Evolutionary conservation across 371 early-diverging fungal species (phyloP), one percentile per base, ranked within the genome.

Genomic region (Umbelopsis sp.): DNA sequence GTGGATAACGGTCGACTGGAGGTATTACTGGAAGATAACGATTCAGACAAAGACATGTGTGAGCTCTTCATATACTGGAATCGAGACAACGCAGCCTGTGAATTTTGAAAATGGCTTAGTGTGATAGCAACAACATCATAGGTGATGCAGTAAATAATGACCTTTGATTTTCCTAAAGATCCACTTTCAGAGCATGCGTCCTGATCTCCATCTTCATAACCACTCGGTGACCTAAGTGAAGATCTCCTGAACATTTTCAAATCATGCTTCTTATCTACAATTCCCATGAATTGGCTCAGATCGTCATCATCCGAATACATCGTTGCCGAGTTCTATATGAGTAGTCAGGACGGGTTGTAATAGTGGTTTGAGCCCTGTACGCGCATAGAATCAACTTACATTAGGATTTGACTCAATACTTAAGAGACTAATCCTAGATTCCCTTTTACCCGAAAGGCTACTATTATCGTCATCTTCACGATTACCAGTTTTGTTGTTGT

Each of bases 61-160:
- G 57, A 57, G 14, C 35, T 35, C n/a, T 57, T 57, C 57, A 57
- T 57, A 35, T 57, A 57, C 18, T 57, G 57, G 35, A 57, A 57
- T 4, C 57, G 57, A 35, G 57, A 57, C 18, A 57, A 35, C 0
- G 57, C 57, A 18, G 57, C 57, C 48, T 48, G 16, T 16, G 48
- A 29, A 29, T 48, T 48, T 41, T 41, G 41, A 41, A 7, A 22
- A 41, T 1, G 41, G 2, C 41, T 41, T 41, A 41, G 41, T 41
- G 12, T 41, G 41, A 41, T 41, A 12, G 41, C 7, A 7, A 41
- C 7, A 10, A 12, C 7, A 22, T 10, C 0, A 41, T 41, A 41
- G 7, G 29, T 29, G 29, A 10, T 41, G 41, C 7, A 41, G 7
- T 41, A 41, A 41, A 3, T 10, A 10, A 41, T 41, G 8, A 48